phyloP scores from a whole-genome alignment of 805 yeast species.

The Candida succiphila region DNA sequence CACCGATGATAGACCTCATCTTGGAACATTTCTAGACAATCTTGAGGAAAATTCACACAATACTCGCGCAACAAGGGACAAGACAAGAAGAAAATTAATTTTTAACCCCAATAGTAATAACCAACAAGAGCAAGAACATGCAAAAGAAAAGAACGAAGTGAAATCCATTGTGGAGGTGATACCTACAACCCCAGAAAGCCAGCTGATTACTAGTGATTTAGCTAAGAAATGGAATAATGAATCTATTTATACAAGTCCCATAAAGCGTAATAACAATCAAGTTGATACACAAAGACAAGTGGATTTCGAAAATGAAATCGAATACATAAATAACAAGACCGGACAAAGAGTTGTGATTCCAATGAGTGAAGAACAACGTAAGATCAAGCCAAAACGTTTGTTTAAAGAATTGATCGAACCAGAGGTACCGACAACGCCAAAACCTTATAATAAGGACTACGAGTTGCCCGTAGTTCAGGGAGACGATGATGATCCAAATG shows the following conservation, averaged over 20 bases:
- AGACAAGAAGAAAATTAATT: too few relatives aligned
- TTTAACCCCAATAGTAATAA: too few relatives aligned
- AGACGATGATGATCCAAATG: neutral
- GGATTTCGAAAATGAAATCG: constrained; percentile 26
- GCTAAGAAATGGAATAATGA: constrained; percentile 19
- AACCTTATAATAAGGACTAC: too few relatives aligned
- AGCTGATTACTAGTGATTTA: constrained; percentile 23
- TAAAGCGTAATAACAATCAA: constrained; percentile 8
- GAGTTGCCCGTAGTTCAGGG: too few relatives aligned
- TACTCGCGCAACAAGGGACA: too few relatives aligned
- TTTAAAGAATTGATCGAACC: constrained; percentile 3
- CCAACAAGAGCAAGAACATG: constrained; percentile 11
- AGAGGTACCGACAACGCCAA: constrained; percentile 3
- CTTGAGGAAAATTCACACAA: too few relatives aligned
- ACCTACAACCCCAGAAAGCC: constrained; percentile 28
- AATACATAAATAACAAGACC: constrained; percentile 29
- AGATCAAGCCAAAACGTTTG: constrained; percentile 29
- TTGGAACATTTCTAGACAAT: too few relatives aligned
- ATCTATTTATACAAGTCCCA: constrained; percentile 7
- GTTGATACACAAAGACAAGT: too few relatives aligned
- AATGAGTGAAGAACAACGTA: constrained; percentile 21
- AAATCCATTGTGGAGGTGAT: constrained; percentile 4
- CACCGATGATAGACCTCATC: too few relatives aligned
- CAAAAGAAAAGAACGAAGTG: constrained; percentile 1
- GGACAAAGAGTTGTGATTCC: constrained; percentile 25